Conservation (phyloP, 441 rosid species). For the Bocquillonia castaneifolia region DNA sequence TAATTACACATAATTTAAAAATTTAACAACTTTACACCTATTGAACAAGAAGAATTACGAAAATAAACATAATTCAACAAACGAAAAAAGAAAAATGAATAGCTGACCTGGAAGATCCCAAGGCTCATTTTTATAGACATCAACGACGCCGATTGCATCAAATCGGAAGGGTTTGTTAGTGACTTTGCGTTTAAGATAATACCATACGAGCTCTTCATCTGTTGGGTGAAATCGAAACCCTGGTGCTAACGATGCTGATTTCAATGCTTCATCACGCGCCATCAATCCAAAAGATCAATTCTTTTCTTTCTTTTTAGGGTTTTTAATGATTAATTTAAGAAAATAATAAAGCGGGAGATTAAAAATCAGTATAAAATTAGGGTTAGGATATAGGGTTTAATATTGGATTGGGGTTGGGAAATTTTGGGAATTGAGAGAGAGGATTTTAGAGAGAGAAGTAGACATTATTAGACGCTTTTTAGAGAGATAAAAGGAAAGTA, state of each 20-base stretch:
- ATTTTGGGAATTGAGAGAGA: not conserved
- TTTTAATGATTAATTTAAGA: not conserved
- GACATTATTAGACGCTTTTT: not conserved
- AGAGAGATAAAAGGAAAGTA: not conserved
- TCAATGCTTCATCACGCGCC: slow-evolving; percentile 43
- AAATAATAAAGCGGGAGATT: not conserved
- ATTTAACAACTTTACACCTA: not conserved
- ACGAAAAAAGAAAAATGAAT: not conserved
- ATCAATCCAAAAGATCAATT: slow-evolving; percentile 17
- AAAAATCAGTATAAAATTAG: not conserved
- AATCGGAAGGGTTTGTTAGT: slow-evolving; percentile 61
- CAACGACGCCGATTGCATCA: slow-evolving; percentile 72
- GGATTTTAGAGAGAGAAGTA: not conserved
- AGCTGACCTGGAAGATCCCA: slow-evolving; percentile 91
- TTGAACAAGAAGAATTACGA: not conserved
- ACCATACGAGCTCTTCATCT: slow-evolving; percentile 85
- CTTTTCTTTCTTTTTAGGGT: no score
- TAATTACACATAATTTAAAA: not conserved
- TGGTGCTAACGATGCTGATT: slow-evolving; percentile 62
- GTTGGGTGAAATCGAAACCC: slow-evolving; percentile 97
- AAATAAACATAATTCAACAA: not conserved
- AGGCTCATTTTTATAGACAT: slow-evolving; percentile 85
- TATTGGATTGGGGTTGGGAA: not conserved
- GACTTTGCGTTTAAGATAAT: slow-evolving; percentile 79
- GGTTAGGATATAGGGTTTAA: slow-evolving; percentile 4